These are phyloP conservation scores for Hymenoscyphus repandus DNA, from an alignment of 2,329 filamentous ascomycete genomes.

Conservation along the genomic window DNA sequence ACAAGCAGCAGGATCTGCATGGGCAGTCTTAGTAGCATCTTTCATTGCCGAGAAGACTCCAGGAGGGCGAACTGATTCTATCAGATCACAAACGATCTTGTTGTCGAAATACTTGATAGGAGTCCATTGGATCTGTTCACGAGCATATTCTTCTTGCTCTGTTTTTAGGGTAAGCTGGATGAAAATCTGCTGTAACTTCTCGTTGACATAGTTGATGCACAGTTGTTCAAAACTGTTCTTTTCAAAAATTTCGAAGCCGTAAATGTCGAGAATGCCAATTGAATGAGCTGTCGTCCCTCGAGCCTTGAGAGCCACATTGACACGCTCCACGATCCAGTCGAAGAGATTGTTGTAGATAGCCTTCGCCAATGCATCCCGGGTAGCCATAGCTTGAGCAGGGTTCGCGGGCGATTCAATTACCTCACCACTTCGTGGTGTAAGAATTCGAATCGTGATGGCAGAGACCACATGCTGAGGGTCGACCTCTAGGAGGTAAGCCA, in stretches of 20 bases:
- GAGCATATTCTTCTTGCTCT: slow-evolving; percentile 94
- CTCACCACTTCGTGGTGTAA: slow-evolving; percentile 63
- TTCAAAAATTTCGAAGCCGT: slow-evolving; percentile 98
- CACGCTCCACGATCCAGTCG: slow-evolving; percentile 93
- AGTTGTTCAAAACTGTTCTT: slow-evolving; percentile 99
- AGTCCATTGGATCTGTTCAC: slow-evolving; percentile 97
- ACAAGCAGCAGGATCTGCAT: slow-evolving; percentile 88
- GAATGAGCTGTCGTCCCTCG: slow-evolving; percentile 71
- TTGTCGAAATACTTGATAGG: slow-evolving; percentile 99
- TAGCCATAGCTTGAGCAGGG: slow-evolving; percentile 76
- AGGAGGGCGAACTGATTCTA: slow-evolving; percentile 83
- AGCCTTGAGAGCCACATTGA: slow-evolving; percentile 83
- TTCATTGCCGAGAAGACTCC: slow-evolving; percentile 95
- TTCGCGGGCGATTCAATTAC: slow-evolving; percentile 76
- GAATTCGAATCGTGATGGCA: slow-evolving; percentile 81
- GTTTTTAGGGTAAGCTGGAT: slow-evolving; percentile 95
- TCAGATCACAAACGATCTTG: slow-evolving; percentile 96
- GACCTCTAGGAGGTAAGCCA: slow-evolving; percentile 89
- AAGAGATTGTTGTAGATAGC: slow-evolving; percentile 98
- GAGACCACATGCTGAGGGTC: slow-evolving; percentile 75
- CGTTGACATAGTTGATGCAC: slow-evolving; percentile 99
- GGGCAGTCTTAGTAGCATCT: slow-evolving; percentile 96
- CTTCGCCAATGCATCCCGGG: slow-evolving; percentile 86
- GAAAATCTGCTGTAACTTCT: slow-evolving; percentile 98
- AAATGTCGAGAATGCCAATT: slow-evolving; percentile 97